Base-by-base conservation (phyloP, 2,329 filamentous ascomycete genomes). In the Herpotrichia juniperi region DNA sequence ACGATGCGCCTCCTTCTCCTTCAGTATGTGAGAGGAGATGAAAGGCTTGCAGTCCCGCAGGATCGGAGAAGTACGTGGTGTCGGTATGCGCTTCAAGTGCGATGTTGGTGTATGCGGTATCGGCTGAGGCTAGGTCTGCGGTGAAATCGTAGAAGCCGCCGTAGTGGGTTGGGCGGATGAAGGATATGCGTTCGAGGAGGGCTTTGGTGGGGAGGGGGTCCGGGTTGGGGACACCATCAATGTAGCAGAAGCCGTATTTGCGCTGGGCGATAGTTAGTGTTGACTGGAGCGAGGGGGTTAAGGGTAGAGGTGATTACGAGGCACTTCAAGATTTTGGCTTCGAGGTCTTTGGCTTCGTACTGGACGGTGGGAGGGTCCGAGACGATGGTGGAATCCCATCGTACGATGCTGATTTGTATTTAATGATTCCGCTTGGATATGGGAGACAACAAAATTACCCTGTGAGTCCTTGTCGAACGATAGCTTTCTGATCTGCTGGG, bases 21-120 rank as follows among this genome's bases (percentile, higher is more conserved):
- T 81, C 75, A 7, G 86, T 88, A 71, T 96, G 91, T 0, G 90
- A 94, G 24, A 97, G 83, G 42, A 97, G 80, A 69, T 99, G 94
- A 74, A 99, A 96, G 22, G 94, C 87, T 72, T 99, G 94, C 28
- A 99, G 82, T 9, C 93, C 91, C 2, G 90, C 87, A 0, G 94
- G 93, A 57, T 97, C 93, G 19, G 86, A 92, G 76, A 97, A 97
- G 74, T 99, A 97, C 1, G 93, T 96, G 6, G 86, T 97, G 75
- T 99, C 94, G 1, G 93, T 97, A 74, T 99, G 94, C 1, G 90
- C 88, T 17, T 86, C 85, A 2, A 99, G 83, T 1, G 87, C 87
- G 45, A 94, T 81, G 63, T 89, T 91, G 1, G 93, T 97, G 76
- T 97, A 99, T 3, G 92, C 92, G 1, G 90, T 96, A 67, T 96